A percentile compares a stretch with the other conserved stretches of the same genome.
Conservation (phyloP, 106 monocot genomes). For the Apostasia shenzhenica region DNA sequence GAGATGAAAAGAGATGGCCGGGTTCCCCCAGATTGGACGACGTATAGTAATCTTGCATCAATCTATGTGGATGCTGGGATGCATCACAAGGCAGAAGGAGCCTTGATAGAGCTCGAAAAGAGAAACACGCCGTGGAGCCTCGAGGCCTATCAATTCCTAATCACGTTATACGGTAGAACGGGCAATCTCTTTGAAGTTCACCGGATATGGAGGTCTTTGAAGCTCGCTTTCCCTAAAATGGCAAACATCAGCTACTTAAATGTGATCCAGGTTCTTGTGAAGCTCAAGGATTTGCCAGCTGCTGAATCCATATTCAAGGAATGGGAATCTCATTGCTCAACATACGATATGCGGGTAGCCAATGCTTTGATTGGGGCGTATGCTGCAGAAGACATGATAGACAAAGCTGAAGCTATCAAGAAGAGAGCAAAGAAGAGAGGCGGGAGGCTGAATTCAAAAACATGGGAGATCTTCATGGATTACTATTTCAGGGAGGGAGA, state of each 20-base stretch:
- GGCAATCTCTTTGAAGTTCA: constrained; percentile 84
- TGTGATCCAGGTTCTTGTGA: constrained; percentile 83
- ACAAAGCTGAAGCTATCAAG: constrained; percentile 58
- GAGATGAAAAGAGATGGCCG: constrained; percentile 99
- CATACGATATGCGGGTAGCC: constrained; percentile 72
- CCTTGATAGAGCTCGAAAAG: constrained; percentile 86
- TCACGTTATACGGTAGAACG: constrained; percentile 75
- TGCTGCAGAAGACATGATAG: constrained; percentile 51
- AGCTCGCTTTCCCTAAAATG: constrained; percentile 49
- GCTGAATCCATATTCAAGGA: constrained; percentile 87
- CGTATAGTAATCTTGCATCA: constrained; percentile 88
- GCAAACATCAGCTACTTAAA: constrained; percentile 94
- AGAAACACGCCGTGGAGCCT: constrained; percentile 38
- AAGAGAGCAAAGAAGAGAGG: constrained; percentile 49
- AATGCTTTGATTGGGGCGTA: constrained; percentile 75
- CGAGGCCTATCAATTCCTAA: constrained; percentile 81
- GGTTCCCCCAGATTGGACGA: constrained; percentile 84
- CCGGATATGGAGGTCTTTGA: constrained; percentile 82
- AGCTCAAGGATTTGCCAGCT: constrained; percentile 79
- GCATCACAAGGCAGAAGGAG: constrained; percentile 77
- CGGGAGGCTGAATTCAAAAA: constrained; percentile 67
- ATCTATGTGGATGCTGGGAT: constrained; percentile 76
- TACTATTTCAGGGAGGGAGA: constrained; percentile 60
- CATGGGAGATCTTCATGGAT: constrained; percentile 93
- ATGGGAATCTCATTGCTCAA: constrained; percentile 76